Evolutionary conservation across 2,329 filamentous ascomycete genomes (phyloP).

Genomic region (Celoporthe dispersa): DNA sequence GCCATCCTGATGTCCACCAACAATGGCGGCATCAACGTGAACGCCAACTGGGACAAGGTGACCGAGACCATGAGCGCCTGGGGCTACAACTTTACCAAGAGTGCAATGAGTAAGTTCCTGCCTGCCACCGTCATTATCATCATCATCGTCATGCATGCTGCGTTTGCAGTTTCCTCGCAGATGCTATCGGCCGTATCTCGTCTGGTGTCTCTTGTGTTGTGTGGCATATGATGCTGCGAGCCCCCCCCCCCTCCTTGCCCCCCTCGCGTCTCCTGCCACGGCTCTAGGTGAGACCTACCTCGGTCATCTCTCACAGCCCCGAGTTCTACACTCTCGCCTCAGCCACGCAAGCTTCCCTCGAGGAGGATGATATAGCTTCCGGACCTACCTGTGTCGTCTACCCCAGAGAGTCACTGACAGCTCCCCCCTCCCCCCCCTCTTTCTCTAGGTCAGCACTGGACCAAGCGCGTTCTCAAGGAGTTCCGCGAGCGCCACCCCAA

Average conservation of each 20-base stretch:
- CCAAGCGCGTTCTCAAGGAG: constrained; percentile 23
- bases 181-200: not conserved
- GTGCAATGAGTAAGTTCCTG: constrained; percentile 28
- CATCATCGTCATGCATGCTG: not conserved
- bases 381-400: not conserved
- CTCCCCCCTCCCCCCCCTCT: not conserved
- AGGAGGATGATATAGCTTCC: not conserved
- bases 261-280: not conserved
- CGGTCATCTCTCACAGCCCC: not conserved
- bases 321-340: not conserved
- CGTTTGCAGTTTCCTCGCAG: not conserved
- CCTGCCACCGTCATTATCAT: not conserved
- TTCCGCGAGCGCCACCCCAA: constrained; percentile 26
- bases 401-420: not conserved
- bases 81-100: constrained; percentile 23
- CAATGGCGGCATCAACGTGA: constrained; percentile 20
- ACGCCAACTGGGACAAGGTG: constrained; percentile 22
- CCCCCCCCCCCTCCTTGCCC: too few relatives aligned
- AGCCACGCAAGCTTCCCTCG: not conserved
- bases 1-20: constrained; percentile 25
- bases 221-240: not conserved
- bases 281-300: not conserved
- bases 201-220: not conserved
- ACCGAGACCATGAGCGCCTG: constrained; percentile 20
- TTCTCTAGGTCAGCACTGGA: constrained; percentile 26